Evolutionary conservation across 495 filamentous ascomycete genomes (phyloP).

Genomic region (Neurospora sp.): DNA sequence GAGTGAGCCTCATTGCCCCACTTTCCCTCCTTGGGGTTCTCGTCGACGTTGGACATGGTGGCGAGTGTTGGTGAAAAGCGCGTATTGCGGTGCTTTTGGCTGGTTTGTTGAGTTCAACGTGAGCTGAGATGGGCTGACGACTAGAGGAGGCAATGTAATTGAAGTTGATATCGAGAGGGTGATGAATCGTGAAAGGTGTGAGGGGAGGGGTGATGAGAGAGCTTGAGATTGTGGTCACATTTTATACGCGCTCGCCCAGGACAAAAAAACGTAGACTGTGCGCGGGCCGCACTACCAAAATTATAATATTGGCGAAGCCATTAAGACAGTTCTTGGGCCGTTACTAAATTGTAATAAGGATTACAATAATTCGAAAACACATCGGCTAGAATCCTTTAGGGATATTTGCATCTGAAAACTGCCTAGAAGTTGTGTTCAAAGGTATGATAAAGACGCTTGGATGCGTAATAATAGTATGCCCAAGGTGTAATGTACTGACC

Average conservation of each 20-base stretch:
- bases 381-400: no score
- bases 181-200: background rate
- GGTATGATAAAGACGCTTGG: no score
- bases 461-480: no score
- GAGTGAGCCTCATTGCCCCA: constrained; percentile 22
- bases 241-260: background rate
- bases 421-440: no score
- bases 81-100: background rate
- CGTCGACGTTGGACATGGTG: background rate
- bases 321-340: no score
- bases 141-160: background rate
- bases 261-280: no score
- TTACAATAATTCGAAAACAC: no score
- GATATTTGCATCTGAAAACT: no score
- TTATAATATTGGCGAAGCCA: no score
- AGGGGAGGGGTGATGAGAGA: background rate
- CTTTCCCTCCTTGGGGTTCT: constrained; percentile 2
- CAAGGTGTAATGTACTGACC: no score
- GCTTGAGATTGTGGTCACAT: background rate
- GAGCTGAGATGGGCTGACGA: background rate
- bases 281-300: no score
- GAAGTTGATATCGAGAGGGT: background rate
- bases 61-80: background rate
- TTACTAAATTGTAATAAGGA: no score
- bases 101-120: background rate